Conservation (phyloP, 192 early-diverging fungal genomes). For the Backusella parvicylindrica region DNA sequence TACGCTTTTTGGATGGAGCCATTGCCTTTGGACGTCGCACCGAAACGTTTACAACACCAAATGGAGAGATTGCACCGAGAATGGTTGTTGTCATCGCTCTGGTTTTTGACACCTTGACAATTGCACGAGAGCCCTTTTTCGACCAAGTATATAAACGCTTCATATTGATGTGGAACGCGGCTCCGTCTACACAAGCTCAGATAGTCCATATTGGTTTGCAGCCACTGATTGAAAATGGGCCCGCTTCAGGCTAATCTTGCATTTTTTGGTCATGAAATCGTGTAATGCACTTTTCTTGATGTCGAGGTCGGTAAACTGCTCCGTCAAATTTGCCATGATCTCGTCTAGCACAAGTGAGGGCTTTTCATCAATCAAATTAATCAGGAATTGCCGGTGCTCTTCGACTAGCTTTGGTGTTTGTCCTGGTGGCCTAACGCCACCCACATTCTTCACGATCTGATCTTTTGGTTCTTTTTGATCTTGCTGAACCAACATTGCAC, state of each 20-base stretch:
- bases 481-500: slow-evolving; percentile 1
- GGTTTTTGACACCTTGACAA: slow-evolving; percentile 6
- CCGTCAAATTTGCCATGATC: no score
- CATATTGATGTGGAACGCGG: slow-evolving; percentile 11
- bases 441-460: background rate
- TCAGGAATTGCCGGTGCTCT: no score
- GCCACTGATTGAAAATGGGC: no score
- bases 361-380: no score
- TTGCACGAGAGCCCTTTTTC: background rate
- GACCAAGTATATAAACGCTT: slow-evolving; percentile 5
- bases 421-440: background rate
- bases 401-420: no score
- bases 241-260: no score
- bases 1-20: background rate
- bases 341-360: no score
- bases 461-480: slow-evolving; percentile 9
- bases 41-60: no score
- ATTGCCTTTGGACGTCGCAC: no score
- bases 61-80: slow-evolving; percentile 16
- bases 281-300: no score
- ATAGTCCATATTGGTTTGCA: slow-evolving; percentile 4
- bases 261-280: no score
- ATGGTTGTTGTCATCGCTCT: slow-evolving; percentile 13
- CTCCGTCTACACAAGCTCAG: slow-evolving; percentile 6
- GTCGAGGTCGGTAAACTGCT: no score